Conservation (phyloP, 805 yeast species). For the Spathaspora boniae region DNA sequence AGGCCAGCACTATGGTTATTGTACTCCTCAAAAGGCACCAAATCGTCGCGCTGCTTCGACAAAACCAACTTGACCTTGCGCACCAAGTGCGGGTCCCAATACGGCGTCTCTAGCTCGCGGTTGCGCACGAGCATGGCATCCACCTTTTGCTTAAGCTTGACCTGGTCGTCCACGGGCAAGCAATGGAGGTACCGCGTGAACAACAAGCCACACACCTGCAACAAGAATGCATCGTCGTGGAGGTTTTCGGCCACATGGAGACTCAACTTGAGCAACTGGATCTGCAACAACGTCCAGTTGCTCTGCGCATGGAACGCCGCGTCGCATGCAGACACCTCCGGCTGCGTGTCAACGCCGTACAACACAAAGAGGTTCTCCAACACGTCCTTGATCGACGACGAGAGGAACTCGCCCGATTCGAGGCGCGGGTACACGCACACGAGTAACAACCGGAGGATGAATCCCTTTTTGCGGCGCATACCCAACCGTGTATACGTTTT, state of each 20-base stretch:
- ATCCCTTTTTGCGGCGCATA: slow-evolving; percentile 62
- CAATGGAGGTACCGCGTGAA: slow-evolving; percentile 54
- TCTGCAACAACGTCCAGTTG: slow-evolving; percentile 56
- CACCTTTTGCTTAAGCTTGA: slow-evolving; percentile 32
- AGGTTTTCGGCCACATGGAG: slow-evolving; percentile 51
- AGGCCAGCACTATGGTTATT: slow-evolving; percentile 11
- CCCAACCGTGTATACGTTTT: slow-evolving; percentile 59
- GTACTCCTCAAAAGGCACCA: slow-evolving; percentile 37
- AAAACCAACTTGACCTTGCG: slow-evolving; percentile 43
- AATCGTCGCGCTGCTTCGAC: slow-evolving; percentile 27
- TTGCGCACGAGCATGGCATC: slow-evolving; percentile 20
- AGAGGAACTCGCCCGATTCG: slow-evolving; percentile 8
- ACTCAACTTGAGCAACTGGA: slow-evolving; percentile 50
- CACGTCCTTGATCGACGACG: slow-evolving; percentile 32
- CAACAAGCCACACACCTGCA: slow-evolving; percentile 49
- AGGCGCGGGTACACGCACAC: slow-evolving; percentile 46
- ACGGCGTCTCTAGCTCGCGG: slow-evolving; percentile 31
- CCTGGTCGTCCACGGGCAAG: slow-evolving; percentile 58
- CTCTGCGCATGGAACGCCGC: slow-evolving; percentile 19
- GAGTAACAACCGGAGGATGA: slow-evolving; percentile 64
- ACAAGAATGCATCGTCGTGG: slow-evolving; percentile 36
- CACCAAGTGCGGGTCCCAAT: slow-evolving; percentile 74
- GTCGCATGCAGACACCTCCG: slow-evolving; percentile 23
- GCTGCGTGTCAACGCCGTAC: slow-evolving; percentile 49
- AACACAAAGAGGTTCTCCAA: slow-evolving; percentile 47